phyloP scores from a whole-genome alignment of 805 yeast species.

The Nakazawaea ambrosiae region DNA sequence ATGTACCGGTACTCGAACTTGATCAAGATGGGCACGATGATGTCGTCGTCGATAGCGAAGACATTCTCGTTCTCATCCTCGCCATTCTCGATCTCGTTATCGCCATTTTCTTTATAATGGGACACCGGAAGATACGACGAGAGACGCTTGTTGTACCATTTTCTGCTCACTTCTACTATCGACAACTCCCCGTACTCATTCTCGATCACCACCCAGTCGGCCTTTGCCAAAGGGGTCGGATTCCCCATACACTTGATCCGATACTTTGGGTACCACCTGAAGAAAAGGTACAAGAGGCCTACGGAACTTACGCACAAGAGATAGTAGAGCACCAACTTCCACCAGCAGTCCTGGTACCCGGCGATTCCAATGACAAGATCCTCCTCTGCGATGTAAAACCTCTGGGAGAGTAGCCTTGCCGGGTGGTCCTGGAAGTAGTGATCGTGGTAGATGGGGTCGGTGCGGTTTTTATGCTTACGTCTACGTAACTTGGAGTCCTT shows the following conservation, averaged over 20 bases:
- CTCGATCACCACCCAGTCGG: conserved; percentile 92
- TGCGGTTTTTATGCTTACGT: conserved; percentile 12
- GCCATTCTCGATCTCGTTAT: conserved; percentile 13
- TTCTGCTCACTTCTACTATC: conserved; percentile 46
- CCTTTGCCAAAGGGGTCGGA: conserved; percentile 61
- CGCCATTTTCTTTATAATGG: background rate
- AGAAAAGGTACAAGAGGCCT: conserved; percentile 66
- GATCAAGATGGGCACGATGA: conserved; percentile 62
- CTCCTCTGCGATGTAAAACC: conserved; percentile 92
- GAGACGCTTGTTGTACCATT: conserved; percentile 63
- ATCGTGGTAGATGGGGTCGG: conserved; percentile 29
- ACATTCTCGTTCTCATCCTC: background rate
- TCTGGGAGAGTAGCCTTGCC: conserved; percentile 50
- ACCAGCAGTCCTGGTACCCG: conserved; percentile 58
- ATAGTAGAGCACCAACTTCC: conserved; percentile 43
- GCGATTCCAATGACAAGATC: conserved; percentile 93
- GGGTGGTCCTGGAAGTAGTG: conserved; percentile 33
- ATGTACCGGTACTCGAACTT: conserved; percentile 79
- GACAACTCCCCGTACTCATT: conserved; percentile 87
- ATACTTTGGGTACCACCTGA: conserved; percentile 84
- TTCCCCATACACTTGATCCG: conserved; percentile 62
- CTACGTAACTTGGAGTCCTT: conserved; percentile 1
- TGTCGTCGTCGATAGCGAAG: conserved; percentile 37
- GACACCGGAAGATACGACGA: conserved; percentile 48
- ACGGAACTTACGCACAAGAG: conserved; percentile 48